phyloP scores from a whole-genome alignment of 2,329 filamentous ascomycete species.

The Botrytis paeoniae region DNA sequence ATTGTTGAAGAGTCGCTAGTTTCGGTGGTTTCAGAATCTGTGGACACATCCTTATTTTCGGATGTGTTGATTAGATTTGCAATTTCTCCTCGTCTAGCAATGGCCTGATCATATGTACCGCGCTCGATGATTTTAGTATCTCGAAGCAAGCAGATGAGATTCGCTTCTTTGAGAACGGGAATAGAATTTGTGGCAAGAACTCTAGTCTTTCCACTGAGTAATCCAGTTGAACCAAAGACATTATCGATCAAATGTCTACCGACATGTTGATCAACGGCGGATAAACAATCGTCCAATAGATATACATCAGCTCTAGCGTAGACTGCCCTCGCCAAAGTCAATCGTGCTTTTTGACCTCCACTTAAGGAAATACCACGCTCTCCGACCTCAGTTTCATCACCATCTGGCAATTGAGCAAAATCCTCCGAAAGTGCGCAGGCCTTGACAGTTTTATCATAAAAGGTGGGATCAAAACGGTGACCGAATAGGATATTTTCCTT shows the following conservation, averaged over 20 bases:
- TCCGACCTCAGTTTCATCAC: slow-evolving; percentile 93
- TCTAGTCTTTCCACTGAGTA: slow-evolving; percentile 81
- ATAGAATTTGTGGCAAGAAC: slow-evolving; percentile 96
- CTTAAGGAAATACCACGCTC: slow-evolving; percentile 95
- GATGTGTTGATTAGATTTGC: slow-evolving; percentile 78
- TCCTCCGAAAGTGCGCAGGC: slow-evolving; percentile 90
- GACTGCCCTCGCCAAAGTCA: slow-evolving; percentile 88
- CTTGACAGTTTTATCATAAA: slow-evolving; percentile 89
- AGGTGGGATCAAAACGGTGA: slow-evolving; percentile 86
- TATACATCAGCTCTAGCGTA: slow-evolving; percentile 98
- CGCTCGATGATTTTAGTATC: slow-evolving; percentile 81
- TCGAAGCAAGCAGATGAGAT: slow-evolving; percentile 81
- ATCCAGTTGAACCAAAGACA: slow-evolving; percentile 79
- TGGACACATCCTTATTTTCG: slow-evolving; percentile 52
- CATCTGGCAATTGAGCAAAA: slow-evolving; percentile 87
- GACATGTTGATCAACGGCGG: slow-evolving; percentile 97
- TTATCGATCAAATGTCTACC: slow-evolving; percentile 93
- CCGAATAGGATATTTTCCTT: slow-evolving; percentile 97
- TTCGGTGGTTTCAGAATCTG: slow-evolving; percentile 42
- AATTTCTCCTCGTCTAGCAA: slow-evolving; percentile 92
- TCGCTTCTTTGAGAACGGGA: slow-evolving; percentile 81
- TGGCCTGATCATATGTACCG: slow-evolving; percentile 85
- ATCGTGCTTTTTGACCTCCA: slow-evolving; percentile 90
- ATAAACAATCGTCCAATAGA: slow-evolving; percentile 88
- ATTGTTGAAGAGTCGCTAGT: slow-evolving; percentile 57